phyloP scores from a whole-genome alignment of 352 stramenopile genomes.

The Achlya hypogyna region DNA sequence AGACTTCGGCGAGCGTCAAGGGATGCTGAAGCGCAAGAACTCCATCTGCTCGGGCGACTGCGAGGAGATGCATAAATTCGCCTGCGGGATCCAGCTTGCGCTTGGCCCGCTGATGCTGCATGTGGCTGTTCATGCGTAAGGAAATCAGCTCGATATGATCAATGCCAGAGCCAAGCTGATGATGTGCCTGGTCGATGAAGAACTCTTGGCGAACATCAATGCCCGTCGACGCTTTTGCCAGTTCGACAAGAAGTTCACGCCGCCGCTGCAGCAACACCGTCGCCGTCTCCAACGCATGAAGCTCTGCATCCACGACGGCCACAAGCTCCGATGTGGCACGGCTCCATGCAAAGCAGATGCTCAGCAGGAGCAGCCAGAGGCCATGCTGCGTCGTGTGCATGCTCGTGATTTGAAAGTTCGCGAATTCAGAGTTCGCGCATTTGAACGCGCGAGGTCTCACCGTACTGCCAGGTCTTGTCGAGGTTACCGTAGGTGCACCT shows the following conservation, averaged over 20 bases:
- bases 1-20: not conserved
- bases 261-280: not conserved
- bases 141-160: not conserved
- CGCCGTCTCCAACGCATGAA: not conserved
- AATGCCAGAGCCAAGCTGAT: not conserved
- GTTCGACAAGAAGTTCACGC: not conserved
- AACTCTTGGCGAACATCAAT: not conserved
- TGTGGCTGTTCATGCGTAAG: not conserved
- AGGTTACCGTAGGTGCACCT: not conserved
- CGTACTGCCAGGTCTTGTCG: too few species aligned
- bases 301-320: not conserved
- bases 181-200: not conserved
- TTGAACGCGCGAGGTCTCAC: too few species aligned
- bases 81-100: not conserved
- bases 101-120: slow-evolving; percentile 1
- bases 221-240: not conserved
- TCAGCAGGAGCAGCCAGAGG: too few species aligned
- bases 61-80: not conserved
- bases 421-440: not conserved
- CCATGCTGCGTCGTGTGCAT: not conserved
- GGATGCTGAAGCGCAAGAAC: not conserved
- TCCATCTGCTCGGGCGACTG: not conserved
- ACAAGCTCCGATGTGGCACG: not conserved
- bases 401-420: too few species aligned
- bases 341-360: not conserved